phyloP scores from a whole-genome alignment of 2,329 filamentous ascomycete species.

The Trichoderma atrobrunneum region DNA sequence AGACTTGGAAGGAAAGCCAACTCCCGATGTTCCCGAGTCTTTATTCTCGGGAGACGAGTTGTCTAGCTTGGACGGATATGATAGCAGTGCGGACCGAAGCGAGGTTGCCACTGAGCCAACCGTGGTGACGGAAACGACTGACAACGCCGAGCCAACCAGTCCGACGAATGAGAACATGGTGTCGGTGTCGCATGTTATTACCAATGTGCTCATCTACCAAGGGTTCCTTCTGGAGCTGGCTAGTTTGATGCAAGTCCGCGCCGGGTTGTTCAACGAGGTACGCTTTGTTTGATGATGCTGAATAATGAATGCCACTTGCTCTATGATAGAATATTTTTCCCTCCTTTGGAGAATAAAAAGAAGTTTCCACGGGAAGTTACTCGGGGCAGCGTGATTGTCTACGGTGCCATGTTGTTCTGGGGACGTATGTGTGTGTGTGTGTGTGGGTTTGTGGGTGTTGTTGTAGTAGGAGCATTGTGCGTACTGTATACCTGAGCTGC shows the following conservation, averaged over 20 bases:
- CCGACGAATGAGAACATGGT: conserved; percentile 40
- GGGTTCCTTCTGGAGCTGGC: conserved; percentile 77
- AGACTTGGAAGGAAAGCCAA: conserved; percentile 38
- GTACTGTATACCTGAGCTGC: conserved; percentile 2
- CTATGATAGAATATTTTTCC: background rate
- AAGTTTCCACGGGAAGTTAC: background rate
- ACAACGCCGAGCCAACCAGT: conserved; percentile 19
- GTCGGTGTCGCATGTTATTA: conserved; percentile 74
- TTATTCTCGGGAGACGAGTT: conserved; percentile 20
- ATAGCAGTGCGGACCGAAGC: conserved; percentile 18
- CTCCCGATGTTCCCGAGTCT: conserved; percentile 25
- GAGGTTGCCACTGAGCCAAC: conserved; percentile 25
- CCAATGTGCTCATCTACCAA: conserved; percentile 75
- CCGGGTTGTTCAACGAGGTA: conserved; percentile 73
- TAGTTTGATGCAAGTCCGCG: conserved; percentile 70
- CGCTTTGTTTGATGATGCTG: conserved; percentile 48
- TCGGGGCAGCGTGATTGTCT: background rate
- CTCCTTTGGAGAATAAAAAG: background rate
- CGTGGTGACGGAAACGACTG: conserved; percentile 24
- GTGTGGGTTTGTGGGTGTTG: background rate
- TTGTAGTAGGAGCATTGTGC: background rate
- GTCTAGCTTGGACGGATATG: conserved; percentile 23
- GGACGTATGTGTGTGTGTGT: background rate
- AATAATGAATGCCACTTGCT: background rate
- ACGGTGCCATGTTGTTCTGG: background rate